Conservation (phyloP, 345 rosid genomes). For the Sisymbrium altissimum region DNA sequence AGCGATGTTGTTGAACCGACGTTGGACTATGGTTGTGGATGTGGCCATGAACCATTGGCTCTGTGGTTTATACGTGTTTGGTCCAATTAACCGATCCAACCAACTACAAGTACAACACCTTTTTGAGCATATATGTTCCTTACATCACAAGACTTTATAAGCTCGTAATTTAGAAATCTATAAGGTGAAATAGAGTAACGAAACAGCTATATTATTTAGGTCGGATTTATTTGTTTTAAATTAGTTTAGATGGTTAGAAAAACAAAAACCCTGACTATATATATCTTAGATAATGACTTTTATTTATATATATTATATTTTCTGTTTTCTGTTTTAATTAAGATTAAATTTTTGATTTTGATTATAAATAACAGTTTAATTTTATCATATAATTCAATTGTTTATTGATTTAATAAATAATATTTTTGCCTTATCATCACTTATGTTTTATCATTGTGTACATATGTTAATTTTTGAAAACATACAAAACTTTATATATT, state of each 20-base stretch:
- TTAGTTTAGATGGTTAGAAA: background rate
- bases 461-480: background rate
- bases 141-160: background rate
- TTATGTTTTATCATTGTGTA: too few relatives aligned
- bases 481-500: background rate
- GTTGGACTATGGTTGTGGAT: conserved; percentile 17
- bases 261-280: background rate
- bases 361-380: too few relatives aligned
- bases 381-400: too few relatives aligned
- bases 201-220: background rate
- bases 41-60: conserved; percentile 18
- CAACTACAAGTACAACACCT: conserved; percentile 10
- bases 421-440: too few relatives aligned
- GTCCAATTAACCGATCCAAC: conserved; percentile 9
- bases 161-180: background rate
- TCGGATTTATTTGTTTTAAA: background rate
- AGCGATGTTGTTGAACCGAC: conserved; percentile 11
- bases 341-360: too few relatives aligned
- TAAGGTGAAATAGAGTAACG: background rate
- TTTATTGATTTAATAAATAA: too few relatives aligned
- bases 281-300: too few relatives aligned
- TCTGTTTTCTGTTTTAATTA: too few relatives aligned
- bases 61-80: conserved; percentile 10
- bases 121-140: background rate
- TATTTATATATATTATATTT: too few relatives aligned